phyloP scores from a whole-genome alignment of 805 yeast genomes.

The Cyberlindnera maritima region DNA sequence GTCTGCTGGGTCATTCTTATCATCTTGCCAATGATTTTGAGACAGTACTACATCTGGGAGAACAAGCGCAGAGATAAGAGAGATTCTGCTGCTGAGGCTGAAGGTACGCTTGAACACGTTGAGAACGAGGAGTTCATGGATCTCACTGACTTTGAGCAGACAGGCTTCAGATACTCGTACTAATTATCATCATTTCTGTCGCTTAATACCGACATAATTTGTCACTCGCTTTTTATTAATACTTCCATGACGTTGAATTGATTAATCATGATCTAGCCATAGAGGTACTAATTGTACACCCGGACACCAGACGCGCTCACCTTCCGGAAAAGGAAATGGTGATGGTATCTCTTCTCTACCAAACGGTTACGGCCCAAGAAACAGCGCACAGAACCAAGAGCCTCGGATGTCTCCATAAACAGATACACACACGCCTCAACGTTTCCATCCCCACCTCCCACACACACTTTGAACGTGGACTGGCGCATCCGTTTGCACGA shows the following conservation, averaged over 20 bases:
- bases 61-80: slow-evolving; percentile 7
- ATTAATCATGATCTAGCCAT: no score
- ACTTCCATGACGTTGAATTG: no score
- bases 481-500: not conserved
- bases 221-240: not conserved
- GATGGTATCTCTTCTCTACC: no score
- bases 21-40: slow-evolving; percentile 5
- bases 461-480: no score
- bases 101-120: not conserved
- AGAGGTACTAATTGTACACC: no score
- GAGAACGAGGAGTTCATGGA: slow-evolving; percentile 14
- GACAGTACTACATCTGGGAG: slow-evolving; percentile 9
- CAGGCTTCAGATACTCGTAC: slow-evolving; percentile 7
- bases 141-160: slow-evolving; percentile 10
- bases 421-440: no score
- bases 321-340: not conserved
- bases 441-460: no score
- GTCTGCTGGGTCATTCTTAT: slow-evolving; percentile 5
- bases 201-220: no score
- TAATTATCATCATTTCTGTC: no score
- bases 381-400: no score
- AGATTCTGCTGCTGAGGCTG: not conserved
- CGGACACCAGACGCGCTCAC: not conserved
- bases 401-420: no score
- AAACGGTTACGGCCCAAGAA: no score